A percentile compares a stretch with the other conserved stretches of the same genome.
phyloP scores from a whole-genome alignment of 2,329 filamentous ascomycete genomes.

The Venturia aucupariae region DNA sequence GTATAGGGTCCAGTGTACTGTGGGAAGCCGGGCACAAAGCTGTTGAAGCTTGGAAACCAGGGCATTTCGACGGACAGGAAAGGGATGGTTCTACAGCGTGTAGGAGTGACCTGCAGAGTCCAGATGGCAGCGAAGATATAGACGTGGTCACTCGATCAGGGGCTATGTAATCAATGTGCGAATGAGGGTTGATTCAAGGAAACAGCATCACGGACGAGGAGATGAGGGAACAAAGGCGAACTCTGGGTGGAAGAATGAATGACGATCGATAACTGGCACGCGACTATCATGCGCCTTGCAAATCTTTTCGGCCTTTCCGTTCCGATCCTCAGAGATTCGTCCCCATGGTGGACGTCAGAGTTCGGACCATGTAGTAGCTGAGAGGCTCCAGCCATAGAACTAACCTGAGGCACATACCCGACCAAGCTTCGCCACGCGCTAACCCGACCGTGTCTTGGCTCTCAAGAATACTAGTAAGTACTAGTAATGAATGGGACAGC shows the following conservation, averaged over 20 bases:
- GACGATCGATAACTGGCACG: neutral
- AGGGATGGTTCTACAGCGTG: neutral
- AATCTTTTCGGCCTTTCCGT: constrained; percentile 3
- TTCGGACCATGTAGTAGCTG: too few species aligned
- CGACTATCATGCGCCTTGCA: neutral
- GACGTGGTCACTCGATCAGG: neutral
- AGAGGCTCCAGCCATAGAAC: too few species aligned
- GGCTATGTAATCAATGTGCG: neutral
- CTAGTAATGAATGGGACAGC: too few species aligned
- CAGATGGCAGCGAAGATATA: neutral
- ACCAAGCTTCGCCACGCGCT: too few species aligned
- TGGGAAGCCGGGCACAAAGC: constrained; percentile 44
- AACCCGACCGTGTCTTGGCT: too few species aligned
- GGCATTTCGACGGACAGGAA: neutral
- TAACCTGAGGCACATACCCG: too few species aligned
- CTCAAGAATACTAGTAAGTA: too few species aligned
- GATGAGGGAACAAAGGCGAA: neutral
- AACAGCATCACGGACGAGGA: too few species aligned
- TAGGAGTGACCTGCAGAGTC: too few species aligned
- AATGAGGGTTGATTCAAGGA: neutral
- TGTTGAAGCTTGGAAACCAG: neutral
- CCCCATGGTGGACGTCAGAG: neutral
- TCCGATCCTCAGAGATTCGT: neutral
- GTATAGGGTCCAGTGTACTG: constrained; percentile 67
- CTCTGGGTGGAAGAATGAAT: neutral